Evolutionary conservation across 179 eudicot species (phyloP).

Genomic region (Carnegiea gigantea): DNA sequence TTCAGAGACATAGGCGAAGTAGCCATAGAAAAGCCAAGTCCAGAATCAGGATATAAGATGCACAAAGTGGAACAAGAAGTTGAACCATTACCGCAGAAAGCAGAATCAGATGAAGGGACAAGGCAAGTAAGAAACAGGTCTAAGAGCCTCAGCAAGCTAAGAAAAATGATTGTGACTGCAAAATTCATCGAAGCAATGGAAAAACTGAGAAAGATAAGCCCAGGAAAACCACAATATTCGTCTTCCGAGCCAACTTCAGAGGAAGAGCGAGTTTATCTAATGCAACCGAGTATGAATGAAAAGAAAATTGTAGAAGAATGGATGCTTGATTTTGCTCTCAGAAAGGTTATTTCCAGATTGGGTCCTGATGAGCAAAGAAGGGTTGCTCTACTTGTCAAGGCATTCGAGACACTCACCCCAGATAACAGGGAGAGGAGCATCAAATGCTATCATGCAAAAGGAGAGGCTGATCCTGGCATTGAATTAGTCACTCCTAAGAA

Average conservation of each 20-base stretch:
- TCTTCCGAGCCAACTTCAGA: slow-evolving; percentile 33
- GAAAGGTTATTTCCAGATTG: slow-evolving; percentile 58
- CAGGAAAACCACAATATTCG: slow-evolving; percentile 28
- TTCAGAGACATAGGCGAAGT: not conserved
- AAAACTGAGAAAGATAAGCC: slow-evolving; percentile 49
- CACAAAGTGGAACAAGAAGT: slow-evolving; percentile 10
- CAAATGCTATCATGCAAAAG: slow-evolving; percentile 21
- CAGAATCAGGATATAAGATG: slow-evolving; percentile 16
- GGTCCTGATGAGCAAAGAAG: slow-evolving; percentile 78
- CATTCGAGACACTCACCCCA: slow-evolving; percentile 84
- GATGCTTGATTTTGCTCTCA: slow-evolving; percentile 92
- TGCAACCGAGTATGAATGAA: slow-evolving; percentile 57
- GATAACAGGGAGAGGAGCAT: slow-evolving; percentile 26
- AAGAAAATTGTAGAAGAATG: slow-evolving; percentile 76
- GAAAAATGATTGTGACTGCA: slow-evolving; percentile 56
- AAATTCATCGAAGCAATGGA: slow-evolving; percentile 81
- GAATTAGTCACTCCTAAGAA: slow-evolving; percentile 10
- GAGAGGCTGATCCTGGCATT: slow-evolving; percentile 18
- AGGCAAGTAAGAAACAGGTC: slow-evolving; percentile 28
- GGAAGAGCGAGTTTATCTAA: slow-evolving; percentile 49
- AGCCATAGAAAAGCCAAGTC: not conserved
- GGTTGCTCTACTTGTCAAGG: slow-evolving; percentile 84
- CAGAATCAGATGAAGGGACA: slow-evolving; percentile 25
- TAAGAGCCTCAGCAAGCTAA: slow-evolving; percentile 63
- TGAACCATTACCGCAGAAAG: slow-evolving; percentile 16